A percentile compares a stretch with the other conserved stretches of the same genome.
phyloP scores from a whole-genome alignment of 441 rosid genomes.

The Omphalea diandra region DNA sequence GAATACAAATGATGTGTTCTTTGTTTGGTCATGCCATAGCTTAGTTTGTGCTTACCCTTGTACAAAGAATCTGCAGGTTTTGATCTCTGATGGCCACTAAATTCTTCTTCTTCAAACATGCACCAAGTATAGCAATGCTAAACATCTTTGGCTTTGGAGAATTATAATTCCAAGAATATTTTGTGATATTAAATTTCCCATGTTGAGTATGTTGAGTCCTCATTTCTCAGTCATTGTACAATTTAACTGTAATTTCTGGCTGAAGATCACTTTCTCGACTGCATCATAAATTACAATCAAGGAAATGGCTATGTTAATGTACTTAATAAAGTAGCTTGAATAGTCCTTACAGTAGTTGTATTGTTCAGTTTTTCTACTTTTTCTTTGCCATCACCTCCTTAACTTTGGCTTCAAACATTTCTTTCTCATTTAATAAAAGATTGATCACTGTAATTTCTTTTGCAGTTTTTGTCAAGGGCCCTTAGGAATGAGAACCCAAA shows the following conservation, averaged over 20 bases:
- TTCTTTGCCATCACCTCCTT: background rate
- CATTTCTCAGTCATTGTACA: background rate
- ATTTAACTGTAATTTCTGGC: background rate
- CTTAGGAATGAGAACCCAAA: constrained; percentile 84
- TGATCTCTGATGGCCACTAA: too few species aligned
- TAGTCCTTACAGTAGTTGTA: background rate
- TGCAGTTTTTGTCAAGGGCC: constrained; percentile 88
- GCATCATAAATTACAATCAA: background rate
- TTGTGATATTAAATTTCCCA: background rate
- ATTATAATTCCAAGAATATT: background rate
- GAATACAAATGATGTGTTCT: constrained; percentile 2
- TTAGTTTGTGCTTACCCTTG: constrained; percentile 2
- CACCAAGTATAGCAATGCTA: background rate
- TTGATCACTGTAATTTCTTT: constrained; percentile 9
- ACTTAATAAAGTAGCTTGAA: background rate
- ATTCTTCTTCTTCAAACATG: background rate
- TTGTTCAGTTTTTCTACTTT: background rate
- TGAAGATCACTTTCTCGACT: background rate
- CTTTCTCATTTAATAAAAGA: constrained; percentile 6
- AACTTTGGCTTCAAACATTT: background rate
- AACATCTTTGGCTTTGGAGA: background rate
- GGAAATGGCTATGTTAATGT: background rate
- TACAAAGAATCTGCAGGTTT: background rate
- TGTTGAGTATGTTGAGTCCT: background rate
- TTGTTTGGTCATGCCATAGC: background rate